Conservation (phyloP, 345 rosid genomes). For the Populus nigra region DNA sequence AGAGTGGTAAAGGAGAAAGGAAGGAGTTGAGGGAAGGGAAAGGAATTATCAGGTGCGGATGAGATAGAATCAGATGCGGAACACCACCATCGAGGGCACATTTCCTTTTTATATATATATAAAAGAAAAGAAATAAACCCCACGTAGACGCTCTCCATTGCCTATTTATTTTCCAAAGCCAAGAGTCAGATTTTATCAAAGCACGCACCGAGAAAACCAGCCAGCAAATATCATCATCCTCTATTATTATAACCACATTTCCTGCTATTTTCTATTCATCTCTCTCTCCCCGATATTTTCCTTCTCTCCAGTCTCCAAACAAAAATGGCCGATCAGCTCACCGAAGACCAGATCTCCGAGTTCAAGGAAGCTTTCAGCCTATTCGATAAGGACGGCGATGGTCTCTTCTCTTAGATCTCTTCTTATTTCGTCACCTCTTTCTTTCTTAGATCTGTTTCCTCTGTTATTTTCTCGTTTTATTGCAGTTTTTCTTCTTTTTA, state of each 20-base stretch:
- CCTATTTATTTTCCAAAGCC: slow-evolving; percentile 16
- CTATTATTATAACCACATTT: neutral
- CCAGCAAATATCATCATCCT: neutral
- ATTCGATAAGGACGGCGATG: slow-evolving; percentile 31
- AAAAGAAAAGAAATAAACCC: neutral
- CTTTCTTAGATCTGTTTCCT: neutral
- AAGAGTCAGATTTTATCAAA: neutral
- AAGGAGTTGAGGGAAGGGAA: neutral
- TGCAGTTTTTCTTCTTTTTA: neutral
- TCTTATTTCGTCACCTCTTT: neutral
- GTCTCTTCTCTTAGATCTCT: slow-evolving; percentile 14
- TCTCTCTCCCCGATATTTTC: neutral
- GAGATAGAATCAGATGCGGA: neutral
- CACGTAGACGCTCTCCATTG: neutral
- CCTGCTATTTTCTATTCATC: neutral
- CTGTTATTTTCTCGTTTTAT: neutral
- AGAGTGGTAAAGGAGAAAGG: neutral
- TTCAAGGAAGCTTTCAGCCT: slow-evolving; percentile 31
- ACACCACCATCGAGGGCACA: neutral
- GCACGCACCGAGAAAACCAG: neutral
- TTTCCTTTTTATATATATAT: neutral
- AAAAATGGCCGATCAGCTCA: slow-evolving; percentile 29
- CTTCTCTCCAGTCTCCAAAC: neutral
- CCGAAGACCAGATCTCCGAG: slow-evolving; percentile 32
- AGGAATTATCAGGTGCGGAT: neutral